Base-by-base conservation (phyloP, 2,329 filamentous ascomycete genomes). In the Verticillium nonalfalfae region DNA sequence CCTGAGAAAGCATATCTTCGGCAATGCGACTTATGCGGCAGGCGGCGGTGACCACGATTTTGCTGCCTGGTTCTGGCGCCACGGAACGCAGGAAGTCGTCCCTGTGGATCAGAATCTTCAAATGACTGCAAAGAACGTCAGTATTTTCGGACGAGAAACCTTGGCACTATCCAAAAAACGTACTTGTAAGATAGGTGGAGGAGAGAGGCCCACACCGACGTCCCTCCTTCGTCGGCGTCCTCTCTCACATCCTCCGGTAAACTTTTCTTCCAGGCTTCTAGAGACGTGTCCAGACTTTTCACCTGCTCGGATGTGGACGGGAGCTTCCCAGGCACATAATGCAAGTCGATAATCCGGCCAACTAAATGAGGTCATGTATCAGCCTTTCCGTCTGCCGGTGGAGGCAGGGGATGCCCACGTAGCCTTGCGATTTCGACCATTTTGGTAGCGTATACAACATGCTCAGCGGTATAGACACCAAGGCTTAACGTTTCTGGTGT, bases 151-250 rank as follows among this genome's bases (percentile, higher is more conserved):
- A 18, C 6, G 50, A 1, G 9, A 52, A 33, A 13, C 14, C 14
- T 5, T 13, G 3, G 14, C 6, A 7, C 13, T 1, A 14, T n/a
- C 3, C 1, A 52, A 18, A 52, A 4, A 3, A 58, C 68, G 18
- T 65, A 75, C 73, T 76, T 73, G 65, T 75, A 75, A 1, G 73
- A 74, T 7, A 76, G 64, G 33, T 76, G 73, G n/a, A 76, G 59
- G 10, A 76, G 68, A 36, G 72, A 74, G 2, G 72, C 69, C 71
- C 74, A 73, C 15, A 75, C 70, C 0, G 73, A 75, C 6, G 72
- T 70, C 33, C 66, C 69, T 7, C 69, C 73, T 45, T 74, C 72
- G 1, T 75, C 73, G 0, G 69, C 68, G 0, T 68, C 65, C 10
- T 68, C 66, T 35, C 67, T 69, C 64, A 76, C 67, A 13, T 66